Percentiles rank a stretch among this genome's conserved stretches.
Conservation (phyloP, 164 flowering plant species). For the Sedum album region DNA sequence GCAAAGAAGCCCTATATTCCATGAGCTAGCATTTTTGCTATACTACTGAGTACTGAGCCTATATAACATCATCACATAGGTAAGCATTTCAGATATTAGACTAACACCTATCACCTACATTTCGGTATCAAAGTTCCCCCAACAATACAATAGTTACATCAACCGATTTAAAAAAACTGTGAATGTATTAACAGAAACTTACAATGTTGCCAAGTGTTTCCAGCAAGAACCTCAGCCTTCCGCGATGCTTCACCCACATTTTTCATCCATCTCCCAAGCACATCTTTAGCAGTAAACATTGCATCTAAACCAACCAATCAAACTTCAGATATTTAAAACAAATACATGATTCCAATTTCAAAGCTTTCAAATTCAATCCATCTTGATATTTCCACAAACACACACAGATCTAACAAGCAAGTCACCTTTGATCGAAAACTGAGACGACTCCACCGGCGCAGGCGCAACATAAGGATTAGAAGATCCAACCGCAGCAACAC, state of each 20-base stretch:
- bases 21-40: too few species aligned
- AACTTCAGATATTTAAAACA: not conserved
- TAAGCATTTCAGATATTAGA: too few species aligned
- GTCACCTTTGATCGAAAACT: not conserved
- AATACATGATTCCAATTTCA: not conserved
- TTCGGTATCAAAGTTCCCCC: not conserved
- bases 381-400: not conserved
- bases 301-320: not conserved
- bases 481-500: not conserved
- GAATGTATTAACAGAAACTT: not conserved
- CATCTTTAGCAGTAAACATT: not conserved
- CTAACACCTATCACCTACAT: not conserved
- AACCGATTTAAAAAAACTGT: too few species aligned
- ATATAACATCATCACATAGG: too few species aligned
- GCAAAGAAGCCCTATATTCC: too few species aligned
- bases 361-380: not conserved
- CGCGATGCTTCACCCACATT: not conserved
- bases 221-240: conserved; percentile 6
- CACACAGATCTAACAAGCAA: not conserved
- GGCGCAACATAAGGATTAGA: conserved; percentile 3
- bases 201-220: conserved; percentile 4
- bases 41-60: too few species aligned
- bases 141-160: not conserved
- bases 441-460: not conserved
- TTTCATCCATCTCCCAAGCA: conserved; percentile 4